These are phyloP conservation scores for Coemansia sp. DNA, from an alignment of 192 early-diverging fungal species.

Conservation along the genomic window DNA sequence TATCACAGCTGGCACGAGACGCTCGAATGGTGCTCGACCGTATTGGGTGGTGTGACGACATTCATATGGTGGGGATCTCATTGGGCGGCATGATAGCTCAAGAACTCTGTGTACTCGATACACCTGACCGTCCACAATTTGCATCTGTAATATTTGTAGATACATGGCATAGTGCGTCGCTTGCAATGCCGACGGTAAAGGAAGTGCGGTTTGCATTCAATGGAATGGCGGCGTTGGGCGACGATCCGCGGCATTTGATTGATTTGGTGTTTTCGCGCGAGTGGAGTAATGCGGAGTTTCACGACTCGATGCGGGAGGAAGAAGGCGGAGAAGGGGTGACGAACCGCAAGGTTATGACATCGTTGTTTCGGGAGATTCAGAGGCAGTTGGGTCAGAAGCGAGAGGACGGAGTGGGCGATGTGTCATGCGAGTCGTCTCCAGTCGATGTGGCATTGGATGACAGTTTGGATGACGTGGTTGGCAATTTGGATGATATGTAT, in stretches of 20 bases:
- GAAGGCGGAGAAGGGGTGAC: background rate
- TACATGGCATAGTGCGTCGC: constrained; percentile 46
- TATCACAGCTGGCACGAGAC: constrained; percentile 79
- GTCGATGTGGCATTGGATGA: too few relatives aligned
- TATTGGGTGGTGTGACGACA: constrained; percentile 67
- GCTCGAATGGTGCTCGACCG: constrained; percentile 65
- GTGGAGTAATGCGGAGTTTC: constrained; percentile 28
- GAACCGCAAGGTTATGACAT: constrained; percentile 29
- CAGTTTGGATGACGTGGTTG: background rate
- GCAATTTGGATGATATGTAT: background rate
- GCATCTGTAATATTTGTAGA: constrained; percentile 41
- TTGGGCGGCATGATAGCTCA: constrained; percentile 87
- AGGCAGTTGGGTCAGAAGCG: constrained; percentile 10
- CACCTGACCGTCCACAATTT: constrained; percentile 1
- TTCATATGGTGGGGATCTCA: constrained; percentile 80
- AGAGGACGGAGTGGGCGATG: too few relatives aligned
- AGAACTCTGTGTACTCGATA: constrained; percentile 59
- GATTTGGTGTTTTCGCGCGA: constrained; percentile 43
- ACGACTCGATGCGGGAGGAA: constrained; percentile 14
- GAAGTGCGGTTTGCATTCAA: constrained; percentile 46
- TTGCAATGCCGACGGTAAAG: constrained; percentile 45
- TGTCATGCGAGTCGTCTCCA: background rate
- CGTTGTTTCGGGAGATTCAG: constrained; percentile 32
- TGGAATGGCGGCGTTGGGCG: constrained; percentile 42
- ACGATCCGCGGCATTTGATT: constrained; percentile 35